Evolutionary conservation across 2,329 filamentous ascomycete genomes (phyloP), one percentile per base, ranked within the genome.

Genomic region (Sclerotinia sclerotiorum): DNA sequence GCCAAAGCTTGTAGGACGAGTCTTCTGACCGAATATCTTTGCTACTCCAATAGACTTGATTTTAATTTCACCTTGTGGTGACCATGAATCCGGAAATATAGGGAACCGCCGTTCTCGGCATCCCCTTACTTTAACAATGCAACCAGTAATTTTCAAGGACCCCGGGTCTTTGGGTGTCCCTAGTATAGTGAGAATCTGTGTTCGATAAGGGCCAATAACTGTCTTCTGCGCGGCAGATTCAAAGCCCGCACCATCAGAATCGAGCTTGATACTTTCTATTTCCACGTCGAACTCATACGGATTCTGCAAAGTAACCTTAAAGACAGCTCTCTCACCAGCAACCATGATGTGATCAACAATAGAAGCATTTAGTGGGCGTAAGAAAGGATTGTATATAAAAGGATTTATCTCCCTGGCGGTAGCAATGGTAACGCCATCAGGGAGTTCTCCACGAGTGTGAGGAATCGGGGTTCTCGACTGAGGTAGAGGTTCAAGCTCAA

Each of bases 341-440:
- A 98, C 91, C 42, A 97, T 82, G 0, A 93, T 85, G 68, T 84
- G 85, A 69, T 93, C 88, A 1, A 84, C 82, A 24, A 81, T 82
- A 32, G 84, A 84, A 64, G 89, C 84, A 54, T 87, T 84, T 0
- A 84, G 80, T 65, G 84, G 84, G 78, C 93, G 93, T 27, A 93
- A 80, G 75, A 97, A 98, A 0, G 95, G 93, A 75, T 97, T 97
- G 77, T 98, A 97, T 68, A 99, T 91, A 74, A 99, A 97, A 0
- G 95, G 95, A 70, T 95, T 93, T 71, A 84, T 80, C 68, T 79
- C 75, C 65, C 80, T 80, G 52, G 81, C 77, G 54, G 77, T 76
- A 11, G 75, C 75, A 10, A 77, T 76, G 15, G 79, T 79, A 17
- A 79, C 80, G 13, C 81, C 78, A 17, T 77, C 78, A 57, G 82